Conservation (phyloP, 495 filamentous ascomycete species). For the Hyaloscypha hepaticicola region DNA sequence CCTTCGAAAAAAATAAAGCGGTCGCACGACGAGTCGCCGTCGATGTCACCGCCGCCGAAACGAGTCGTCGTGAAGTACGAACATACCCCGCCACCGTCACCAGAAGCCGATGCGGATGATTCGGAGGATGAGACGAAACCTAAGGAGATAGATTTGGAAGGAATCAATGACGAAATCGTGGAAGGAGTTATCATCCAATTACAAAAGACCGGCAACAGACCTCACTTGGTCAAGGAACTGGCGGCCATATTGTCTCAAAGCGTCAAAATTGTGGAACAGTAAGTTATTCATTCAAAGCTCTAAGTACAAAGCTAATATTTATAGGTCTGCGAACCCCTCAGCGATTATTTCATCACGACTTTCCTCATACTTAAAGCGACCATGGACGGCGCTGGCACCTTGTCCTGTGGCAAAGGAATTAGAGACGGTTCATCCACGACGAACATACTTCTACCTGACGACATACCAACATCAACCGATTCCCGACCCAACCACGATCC, state of each 20-base stretch:
- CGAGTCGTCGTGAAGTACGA: constrained; percentile 54
- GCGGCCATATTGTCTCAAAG: constrained; percentile 73
- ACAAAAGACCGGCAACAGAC: constrained; percentile 88
- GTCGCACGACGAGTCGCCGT: constrained; percentile 62
- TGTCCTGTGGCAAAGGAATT: constrained; percentile 93
- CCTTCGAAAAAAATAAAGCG: constrained; percentile 85
- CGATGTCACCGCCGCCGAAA: constrained; percentile 50
- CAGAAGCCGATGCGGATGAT: constrained; percentile 39
- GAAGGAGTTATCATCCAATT: constrained; percentile 88
- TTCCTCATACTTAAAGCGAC: constrained; percentile 81
- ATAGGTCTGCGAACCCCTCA: constrained; percentile 90
- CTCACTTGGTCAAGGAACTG: constrained; percentile 92
- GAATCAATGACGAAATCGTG: constrained; percentile 93
- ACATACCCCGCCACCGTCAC: constrained; percentile 86
- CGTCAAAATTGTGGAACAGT: constrained; percentile 89
- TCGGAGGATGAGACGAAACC: constrained; percentile 32
- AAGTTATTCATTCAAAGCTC: constrained; percentile 38
- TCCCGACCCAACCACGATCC: constrained; percentile 63
- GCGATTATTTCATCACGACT: constrained; percentile 93
- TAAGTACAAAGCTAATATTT: constrained; percentile 36
- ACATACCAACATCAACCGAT: constrained; percentile 80
- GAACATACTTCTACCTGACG: constrained; percentile 94
- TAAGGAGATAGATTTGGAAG: constrained; percentile 74
- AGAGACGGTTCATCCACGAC: constrained; percentile 85
- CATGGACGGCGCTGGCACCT: constrained; percentile 76